Evolutionary conservation across 768 basidiomycete species (phyloP).

Genomic region (Pleurotus sapidus): DNA sequence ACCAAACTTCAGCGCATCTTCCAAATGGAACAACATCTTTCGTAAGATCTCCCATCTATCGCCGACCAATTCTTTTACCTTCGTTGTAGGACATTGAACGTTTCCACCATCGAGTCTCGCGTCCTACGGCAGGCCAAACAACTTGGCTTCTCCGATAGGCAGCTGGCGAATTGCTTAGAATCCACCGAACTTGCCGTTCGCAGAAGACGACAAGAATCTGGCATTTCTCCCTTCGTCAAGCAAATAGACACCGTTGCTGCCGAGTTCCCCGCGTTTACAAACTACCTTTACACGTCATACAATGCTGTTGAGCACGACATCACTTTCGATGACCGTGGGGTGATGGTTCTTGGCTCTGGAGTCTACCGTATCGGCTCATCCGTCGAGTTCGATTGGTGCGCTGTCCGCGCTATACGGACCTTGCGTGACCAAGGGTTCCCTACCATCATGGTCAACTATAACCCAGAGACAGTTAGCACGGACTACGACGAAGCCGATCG

Average conservation of each 20-base stretch:
- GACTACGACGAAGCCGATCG: slow-evolving; percentile 99
- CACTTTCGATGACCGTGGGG: slow-evolving; percentile 84
- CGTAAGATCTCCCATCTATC: slow-evolving; percentile 42
- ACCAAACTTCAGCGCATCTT: slow-evolving; percentile 83
- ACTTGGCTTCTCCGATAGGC: slow-evolving; percentile 93
- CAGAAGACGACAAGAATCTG: slow-evolving; percentile 78
- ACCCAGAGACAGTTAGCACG: slow-evolving; percentile 98
- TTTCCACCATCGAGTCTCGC: slow-evolving; percentile 58
- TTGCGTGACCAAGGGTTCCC: slow-evolving; percentile 92
- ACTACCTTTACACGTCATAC: slow-evolving; percentile 98
- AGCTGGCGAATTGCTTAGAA: slow-evolving; percentile 77
- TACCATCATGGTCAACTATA: slow-evolving; percentile 99
- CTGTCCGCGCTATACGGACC: slow-evolving; percentile 94
- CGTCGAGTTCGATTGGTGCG: slow-evolving; percentile 99
- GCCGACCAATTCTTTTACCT: slow-evolving; percentile 3
- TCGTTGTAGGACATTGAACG: slow-evolving; percentile 50
- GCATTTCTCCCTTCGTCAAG: slow-evolving; percentile 90
- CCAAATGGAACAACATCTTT: slow-evolving; percentile 73
- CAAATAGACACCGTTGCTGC: slow-evolving; percentile 99
- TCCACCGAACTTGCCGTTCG: slow-evolving; percentile 95
- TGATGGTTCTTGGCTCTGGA: slow-evolving; percentile 97
- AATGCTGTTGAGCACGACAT: slow-evolving; percentile 95
- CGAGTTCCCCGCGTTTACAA: slow-evolving; percentile 97
- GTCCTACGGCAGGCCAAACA: slow-evolving; percentile 85
- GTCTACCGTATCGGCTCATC: slow-evolving; percentile 99